Base-by-base conservation (phyloP, 805 yeast species). In the Ogataea trehaloabstinens region DNA sequence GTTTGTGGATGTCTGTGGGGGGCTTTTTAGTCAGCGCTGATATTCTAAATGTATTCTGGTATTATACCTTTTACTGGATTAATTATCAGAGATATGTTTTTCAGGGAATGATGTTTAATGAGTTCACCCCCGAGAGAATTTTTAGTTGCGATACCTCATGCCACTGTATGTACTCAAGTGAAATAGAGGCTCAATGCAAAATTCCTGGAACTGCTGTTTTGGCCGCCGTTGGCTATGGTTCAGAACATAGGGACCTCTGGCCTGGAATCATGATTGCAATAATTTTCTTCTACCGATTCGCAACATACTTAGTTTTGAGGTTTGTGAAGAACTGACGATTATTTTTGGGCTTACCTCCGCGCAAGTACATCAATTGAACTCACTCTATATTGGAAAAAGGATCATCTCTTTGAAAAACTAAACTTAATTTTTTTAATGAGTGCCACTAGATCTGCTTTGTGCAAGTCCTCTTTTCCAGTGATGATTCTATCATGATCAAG, bases 1-100 rank as follows among this genome's bases (percentile, higher is more conserved):
- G 71, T 4, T 51, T 67, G n/a, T 67, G 70, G 70, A 67, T 67
- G 71, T 55, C 66, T 15, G 69, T 66, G 6, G 67, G 68, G 11
- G 71, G 71, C 5, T 67, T 67, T 35, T 50, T 67, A 44, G 70
- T 67, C 17, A 45, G 61, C 11, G 45, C 60, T n/a, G 52, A 51
- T 16, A 46, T 62, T 11, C 53, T 66, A 42, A 66, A 66, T 38
- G 53, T 36, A 8, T 67, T 67, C 45, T 66, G 71, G 71, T 60
- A 63, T 41, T 62, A 63, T 40, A 65, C 70, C 1, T 66, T 66
- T 46, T 63, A 67, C 44, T 66, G 69, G 69, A 51, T 66, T 28
- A 52, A 66, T 38, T 66, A 64, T 43, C 70, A 66, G 45, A 49
- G 70, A n/a, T 66, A 63, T 42, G 71, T 66, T 4, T 66, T 66